Base-by-base conservation (phyloP, 495 filamentous ascomycete genomes). In the Pyrenopolyporus hunteri region DNA sequence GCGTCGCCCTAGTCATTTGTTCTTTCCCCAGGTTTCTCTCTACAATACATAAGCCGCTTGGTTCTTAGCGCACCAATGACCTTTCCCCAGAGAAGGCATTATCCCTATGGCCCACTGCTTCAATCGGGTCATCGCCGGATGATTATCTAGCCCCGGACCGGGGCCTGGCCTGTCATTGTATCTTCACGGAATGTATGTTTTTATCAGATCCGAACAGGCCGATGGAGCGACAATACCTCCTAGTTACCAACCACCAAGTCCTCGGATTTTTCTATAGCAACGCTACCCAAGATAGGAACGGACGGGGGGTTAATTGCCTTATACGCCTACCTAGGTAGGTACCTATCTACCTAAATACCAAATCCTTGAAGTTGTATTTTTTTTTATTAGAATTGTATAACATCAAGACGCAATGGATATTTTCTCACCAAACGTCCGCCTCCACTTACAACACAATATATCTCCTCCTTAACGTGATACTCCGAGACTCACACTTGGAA, bases 41-140 rank as follows among this genome's bases (percentile, higher is more conserved):
- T 33, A n/a, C 14, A n/a, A 4, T 4, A n/a, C 1, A 4, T 33
- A 10, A 11, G 26, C 48, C 25, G 33, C 39, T 60, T 46, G 39
- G 39, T 31, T 49, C 50, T 45, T 63, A 63, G 59, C 59, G 59
- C 59, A 57, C 59, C 51, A 63, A 63, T 63, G 0, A 10, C 20
- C 14, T 42, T 7, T 42, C 45, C 40, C 43, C 9, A 26, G 6
- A 20, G 17, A 23, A 10, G 1, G 8, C n/a, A n/a, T n/a, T n/a
- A n/a, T n/a, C n/a, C n/a, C n/a, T n/a, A n/a, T n/a, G 11, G 7
- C 32, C 59, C 45, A 43, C 31, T 16, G 2, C 16, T 43, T 31
- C 37, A 54, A 31, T 60, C 50, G 44, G 50, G 32, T 44, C 28
- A 49, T 49, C 13, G 8, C 40, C 58, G 58, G 58, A 10, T 31